Evolutionary conservation across 257 asterid genomes (phyloP), one percentile per base, ranked within the genome.

Genomic region (Craterostigma plantagineum): DNA sequence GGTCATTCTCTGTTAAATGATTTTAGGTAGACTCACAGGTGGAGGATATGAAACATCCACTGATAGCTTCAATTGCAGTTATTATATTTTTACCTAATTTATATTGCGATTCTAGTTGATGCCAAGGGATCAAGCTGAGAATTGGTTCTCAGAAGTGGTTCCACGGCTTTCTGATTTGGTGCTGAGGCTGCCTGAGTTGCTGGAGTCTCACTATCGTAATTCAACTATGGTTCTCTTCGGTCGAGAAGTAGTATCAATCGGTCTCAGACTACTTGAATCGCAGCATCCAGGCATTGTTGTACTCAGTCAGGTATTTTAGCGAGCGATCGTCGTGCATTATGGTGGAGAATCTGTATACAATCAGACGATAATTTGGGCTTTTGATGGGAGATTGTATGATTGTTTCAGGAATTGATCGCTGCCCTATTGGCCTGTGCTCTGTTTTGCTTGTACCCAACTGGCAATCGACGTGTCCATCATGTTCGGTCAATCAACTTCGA

Each of bases 401-500:
- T 17, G 9, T 41, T 41, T 41, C 91, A 86, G 97, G 97, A 81
- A 58, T 65, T 81, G 77, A 60, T 76, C 45, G 95, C 83, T 42
- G 87, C 94, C 52, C 77, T 81, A 56, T 81, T 86, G 54, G 75
- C 54, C 33, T 81, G 97, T 69, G 55, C 95, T 49, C 73, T 81
- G 53, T 86, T 86, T 67, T 76, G 90, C 70, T 65, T 86, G 70
- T 86, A 72, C 66, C 95, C 95, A 23, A 44, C 70, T 53, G 55
- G 58, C 56, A 42, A 63, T 57, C 69, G 97, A 73, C 70, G 75
- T 67, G 70, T 76, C 75, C 61, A 69, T 48, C 65, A 59, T 71
- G 94, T 86, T 49, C 93, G 66, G 46, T 48, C 53, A 41, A 73
- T 81, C 82, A 86, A 81, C 90, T 81, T 86, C 51, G 85, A 71